These are phyloP conservation scores for Suaeda aralocaspica DNA, from an alignment of 148 eudicot genomes.

Conservation along the genomic window DNA sequence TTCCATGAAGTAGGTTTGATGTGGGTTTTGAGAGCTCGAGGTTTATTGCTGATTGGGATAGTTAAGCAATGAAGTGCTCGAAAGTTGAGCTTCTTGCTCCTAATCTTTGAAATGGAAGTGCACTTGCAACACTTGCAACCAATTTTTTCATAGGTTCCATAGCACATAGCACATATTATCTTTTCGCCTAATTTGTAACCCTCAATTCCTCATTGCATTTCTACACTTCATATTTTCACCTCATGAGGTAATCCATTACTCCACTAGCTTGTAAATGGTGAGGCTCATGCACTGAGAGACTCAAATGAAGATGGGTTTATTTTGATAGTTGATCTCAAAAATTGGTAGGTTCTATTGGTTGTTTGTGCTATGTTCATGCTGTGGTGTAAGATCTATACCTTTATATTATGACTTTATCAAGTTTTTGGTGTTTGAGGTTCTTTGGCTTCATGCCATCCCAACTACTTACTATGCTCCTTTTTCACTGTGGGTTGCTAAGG, in stretches of 20 bases:
- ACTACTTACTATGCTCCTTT: background rate
- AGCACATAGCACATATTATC: background rate
- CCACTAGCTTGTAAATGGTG: too few species aligned
- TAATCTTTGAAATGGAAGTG: background rate
- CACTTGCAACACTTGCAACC: slow-evolving; percentile 4
- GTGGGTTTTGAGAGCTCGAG: too few species aligned
- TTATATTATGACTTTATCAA: background rate
- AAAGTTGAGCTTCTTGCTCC: background rate
- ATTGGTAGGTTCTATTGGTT: background rate
- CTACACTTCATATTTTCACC: background rate
- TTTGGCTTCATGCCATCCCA: background rate
- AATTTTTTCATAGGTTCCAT: background rate
- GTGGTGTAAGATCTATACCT: background rate
- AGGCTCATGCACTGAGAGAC: too few species aligned
- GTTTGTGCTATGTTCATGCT: background rate
- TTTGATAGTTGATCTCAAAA: background rate
- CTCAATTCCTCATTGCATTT: background rate
- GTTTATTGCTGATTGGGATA: background rate
- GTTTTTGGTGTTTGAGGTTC: background rate
- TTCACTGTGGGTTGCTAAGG: background rate
- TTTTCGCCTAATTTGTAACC: background rate
- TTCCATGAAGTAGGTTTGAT: background rate
- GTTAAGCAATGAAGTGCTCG: too few species aligned
- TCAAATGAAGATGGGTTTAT: background rate
- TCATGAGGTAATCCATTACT: background rate